Evolutionary conservation across 2,329 filamentous ascomycete genomes (phyloP).

Genomic region (Talaromyces sp.): DNA sequence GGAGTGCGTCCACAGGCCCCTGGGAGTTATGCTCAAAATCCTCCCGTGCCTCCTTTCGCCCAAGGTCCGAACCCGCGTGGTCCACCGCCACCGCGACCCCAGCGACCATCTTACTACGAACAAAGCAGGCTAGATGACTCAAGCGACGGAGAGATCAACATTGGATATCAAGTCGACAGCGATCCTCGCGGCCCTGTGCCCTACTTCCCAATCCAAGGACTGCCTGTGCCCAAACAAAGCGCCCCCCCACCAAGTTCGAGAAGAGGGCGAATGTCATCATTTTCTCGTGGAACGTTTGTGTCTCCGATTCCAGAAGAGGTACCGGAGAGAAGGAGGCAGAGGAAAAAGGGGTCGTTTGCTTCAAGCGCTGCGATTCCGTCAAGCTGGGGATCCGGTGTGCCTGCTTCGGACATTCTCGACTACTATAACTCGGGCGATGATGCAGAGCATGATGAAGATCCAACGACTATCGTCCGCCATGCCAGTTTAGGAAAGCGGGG

Average conservation of each 20-base stretch:
- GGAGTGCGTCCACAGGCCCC: neutral
- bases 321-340: slow-evolving; percentile 41
- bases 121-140: slow-evolving; percentile 28
- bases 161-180: slow-evolving; percentile 7
- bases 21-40: neutral
- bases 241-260: slow-evolving; percentile 23
- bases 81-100: slow-evolving; percentile 37
- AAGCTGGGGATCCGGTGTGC: slow-evolving; percentile 53
- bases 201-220: slow-evolving; percentile 8
- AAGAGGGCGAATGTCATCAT: slow-evolving; percentile 44
- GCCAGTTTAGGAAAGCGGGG: slow-evolving; percentile 39
- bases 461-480: slow-evolving; percentile 28
- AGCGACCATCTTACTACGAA: slow-evolving; percentile 8
- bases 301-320: slow-evolving; percentile 69
- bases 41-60: neutral
- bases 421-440: slow-evolving; percentile 15
- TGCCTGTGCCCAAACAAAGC: slow-evolving; percentile 14
- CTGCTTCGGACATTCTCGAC: slow-evolving; percentile 42
- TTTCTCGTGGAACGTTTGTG: slow-evolving; percentile 54
- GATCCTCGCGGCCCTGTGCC: slow-evolving; percentile 8
- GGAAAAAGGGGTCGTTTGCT: slow-evolving; percentile 56
- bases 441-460: slow-evolving; percentile 20
- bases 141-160: slow-evolving; percentile 5
- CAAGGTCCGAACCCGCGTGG: slow-evolving; percentile 8
- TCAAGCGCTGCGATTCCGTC: slow-evolving; percentile 69